Conservation (phyloP, 106 monocot species). For the Phalaenopsis equestris region DNA sequence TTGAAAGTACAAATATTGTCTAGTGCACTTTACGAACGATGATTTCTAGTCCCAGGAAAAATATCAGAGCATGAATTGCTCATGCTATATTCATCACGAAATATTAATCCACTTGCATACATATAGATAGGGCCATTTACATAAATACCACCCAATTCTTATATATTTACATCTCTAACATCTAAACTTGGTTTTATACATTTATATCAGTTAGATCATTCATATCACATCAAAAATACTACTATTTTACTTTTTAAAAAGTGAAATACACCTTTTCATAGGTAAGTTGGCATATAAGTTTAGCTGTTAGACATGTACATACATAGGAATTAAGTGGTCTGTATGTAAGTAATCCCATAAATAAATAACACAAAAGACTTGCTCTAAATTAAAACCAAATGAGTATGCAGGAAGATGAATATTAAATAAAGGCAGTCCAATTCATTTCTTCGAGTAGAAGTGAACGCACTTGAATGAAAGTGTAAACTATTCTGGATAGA, state of each 20-base stretch:
- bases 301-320: no score
- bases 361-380: background rate
- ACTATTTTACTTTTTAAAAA: no score
- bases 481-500: constrained; percentile 4
- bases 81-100: no score
- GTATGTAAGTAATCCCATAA: background rate
- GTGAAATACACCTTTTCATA: no score
- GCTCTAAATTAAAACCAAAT: background rate
- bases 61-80: background rate
- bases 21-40: background rate
- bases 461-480: constrained; percentile 14
- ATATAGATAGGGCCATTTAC: no score
- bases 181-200: no score
- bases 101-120: background rate
- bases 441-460: constrained; percentile 10
- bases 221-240: no score
- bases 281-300: no score
- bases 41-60: background rate
- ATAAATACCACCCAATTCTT: no score
- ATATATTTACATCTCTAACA: no score
- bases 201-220: no score
- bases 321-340: no score
- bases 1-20: background rate
- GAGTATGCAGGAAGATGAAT: background rate
- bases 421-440: background rate